phyloP scores from a whole-genome alignment of 768 basidiomycete genomes.

The Lentinus tigrinus region DNA sequence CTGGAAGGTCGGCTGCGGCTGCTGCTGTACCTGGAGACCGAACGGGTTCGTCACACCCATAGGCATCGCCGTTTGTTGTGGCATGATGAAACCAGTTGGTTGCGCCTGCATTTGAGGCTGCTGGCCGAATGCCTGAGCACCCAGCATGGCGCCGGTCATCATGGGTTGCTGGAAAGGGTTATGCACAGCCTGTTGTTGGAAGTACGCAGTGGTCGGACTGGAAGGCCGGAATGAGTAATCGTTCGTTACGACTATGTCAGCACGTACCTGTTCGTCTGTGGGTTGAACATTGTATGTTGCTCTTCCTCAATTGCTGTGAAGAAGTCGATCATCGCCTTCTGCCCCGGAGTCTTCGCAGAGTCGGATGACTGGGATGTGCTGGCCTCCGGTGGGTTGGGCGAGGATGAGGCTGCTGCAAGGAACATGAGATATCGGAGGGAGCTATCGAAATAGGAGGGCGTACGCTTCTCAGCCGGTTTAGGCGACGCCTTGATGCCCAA shows the following conservation, averaged over 20 bases:
- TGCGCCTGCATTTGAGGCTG: conserved; percentile 42
- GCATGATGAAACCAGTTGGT: conserved; percentile 53
- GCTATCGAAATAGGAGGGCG: conserved; percentile 8
- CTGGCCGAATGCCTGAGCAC: conserved; percentile 59
- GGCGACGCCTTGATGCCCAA: conserved; percentile 22
- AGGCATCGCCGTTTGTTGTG: conserved; percentile 44
- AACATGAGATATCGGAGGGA: background rate
- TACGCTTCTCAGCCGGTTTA: conserved; percentile 32
- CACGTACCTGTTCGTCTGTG: conserved; percentile 55
- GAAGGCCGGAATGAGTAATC: background rate
- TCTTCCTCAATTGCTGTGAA: conserved; percentile 85
- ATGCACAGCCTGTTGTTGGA: conserved; percentile 55
- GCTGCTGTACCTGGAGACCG: conserved; percentile 37
- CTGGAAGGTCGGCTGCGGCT: conserved; percentile 37
- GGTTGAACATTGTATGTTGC: conserved; percentile 70
- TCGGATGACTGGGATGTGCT: conserved; percentile 1
- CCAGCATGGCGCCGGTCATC: conserved; percentile 34
- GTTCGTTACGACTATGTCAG: background rate
- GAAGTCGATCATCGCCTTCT: conserved; percentile 73
- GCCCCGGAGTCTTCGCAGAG: conserved; percentile 32
- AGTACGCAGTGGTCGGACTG: conserved; percentile 50
- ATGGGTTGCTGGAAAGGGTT: conserved; percentile 74
- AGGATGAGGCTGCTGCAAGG: conserved; percentile 14
- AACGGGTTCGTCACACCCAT: conserved; percentile 45
- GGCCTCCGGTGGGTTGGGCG: conserved; percentile 13